Conservation (phyloP, 2,329 filamentous ascomycete genomes). For the Colletotrichum spinosum region DNA sequence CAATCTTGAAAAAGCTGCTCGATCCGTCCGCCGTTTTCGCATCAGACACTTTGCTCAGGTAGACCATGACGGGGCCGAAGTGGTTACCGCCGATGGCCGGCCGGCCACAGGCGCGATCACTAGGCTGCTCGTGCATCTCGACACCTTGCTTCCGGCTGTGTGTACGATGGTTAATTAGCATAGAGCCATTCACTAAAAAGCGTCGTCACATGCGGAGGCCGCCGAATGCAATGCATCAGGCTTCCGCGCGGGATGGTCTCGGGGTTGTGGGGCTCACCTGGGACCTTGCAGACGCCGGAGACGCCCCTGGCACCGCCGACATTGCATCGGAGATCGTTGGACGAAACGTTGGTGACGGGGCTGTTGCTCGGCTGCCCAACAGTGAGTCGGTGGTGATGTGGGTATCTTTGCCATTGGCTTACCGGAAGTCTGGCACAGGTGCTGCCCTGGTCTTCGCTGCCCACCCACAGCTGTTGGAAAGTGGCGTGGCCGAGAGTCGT, state of each 20-base stretch:
- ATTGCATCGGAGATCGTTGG: constrained; percentile 58
- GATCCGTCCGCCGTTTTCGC: constrained; percentile 56
- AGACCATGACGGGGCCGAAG: constrained; percentile 60
- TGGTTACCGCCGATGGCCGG: constrained; percentile 65
- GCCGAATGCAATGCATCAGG: not conserved
- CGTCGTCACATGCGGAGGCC: not conserved
- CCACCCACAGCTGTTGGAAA: constrained; percentile 61
- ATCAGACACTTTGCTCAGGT: constrained; percentile 60
- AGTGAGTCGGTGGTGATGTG: not conserved
- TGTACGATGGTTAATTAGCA: not conserved
- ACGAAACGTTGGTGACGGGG: constrained; percentile 52
- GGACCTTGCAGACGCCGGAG: constrained; percentile 37
- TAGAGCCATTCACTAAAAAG: not conserved
- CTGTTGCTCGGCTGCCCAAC: constrained; percentile 46
- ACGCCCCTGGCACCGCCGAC: constrained; percentile 48
- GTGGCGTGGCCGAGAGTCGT: constrained; percentile 54
- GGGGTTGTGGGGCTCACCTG: constrained; percentile 8
- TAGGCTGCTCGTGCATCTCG: constrained; percentile 56
- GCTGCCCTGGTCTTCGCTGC: constrained; percentile 42
- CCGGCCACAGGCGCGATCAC: constrained; percentile 54
- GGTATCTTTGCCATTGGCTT: not conserved
- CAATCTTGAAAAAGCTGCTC: constrained; percentile 63
- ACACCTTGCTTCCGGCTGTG: constrained; percentile 50
- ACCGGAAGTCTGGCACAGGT: constrained; percentile 31
- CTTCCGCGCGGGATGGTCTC: not conserved